Percentiles rank a stretch among this genome's conserved stretches.
Evolutionary conservation across 768 basidiomycete genomes (phyloP).

Genomic region (Galerina marginata): DNA sequence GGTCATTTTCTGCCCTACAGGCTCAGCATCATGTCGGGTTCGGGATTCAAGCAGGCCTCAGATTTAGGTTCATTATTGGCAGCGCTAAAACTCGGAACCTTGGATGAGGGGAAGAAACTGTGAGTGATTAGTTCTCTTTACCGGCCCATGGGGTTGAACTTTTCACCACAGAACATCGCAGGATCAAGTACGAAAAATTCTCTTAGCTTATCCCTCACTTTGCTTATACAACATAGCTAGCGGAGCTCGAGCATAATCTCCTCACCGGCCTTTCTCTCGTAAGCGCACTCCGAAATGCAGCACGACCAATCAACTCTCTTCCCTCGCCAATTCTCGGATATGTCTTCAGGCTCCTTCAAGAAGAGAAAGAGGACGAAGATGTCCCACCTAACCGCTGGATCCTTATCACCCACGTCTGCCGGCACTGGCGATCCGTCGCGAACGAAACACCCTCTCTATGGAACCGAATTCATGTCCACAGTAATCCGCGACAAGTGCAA

Average conservation of each 20-base stretch:
- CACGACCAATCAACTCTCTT: not conserved
- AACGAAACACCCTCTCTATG: not conserved
- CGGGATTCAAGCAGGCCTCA: too few relatives aligned
- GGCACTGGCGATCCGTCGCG: slow-evolving; percentile 1
- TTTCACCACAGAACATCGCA: too few relatives aligned
- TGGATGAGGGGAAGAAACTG: too few relatives aligned
- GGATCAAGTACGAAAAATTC: not conserved
- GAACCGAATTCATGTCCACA: not conserved
- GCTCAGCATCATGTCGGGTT: too few relatives aligned
- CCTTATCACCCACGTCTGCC: not conserved
- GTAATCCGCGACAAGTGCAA: not conserved
- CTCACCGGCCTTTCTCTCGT: not conserved
- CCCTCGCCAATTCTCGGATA: not conserved
- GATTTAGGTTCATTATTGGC: too few relatives aligned
- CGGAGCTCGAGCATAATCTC: not conserved
- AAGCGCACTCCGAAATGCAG: not conserved
- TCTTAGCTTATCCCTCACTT: too few relatives aligned
- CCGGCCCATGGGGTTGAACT: too few relatives aligned
- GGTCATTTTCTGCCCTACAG: too few relatives aligned
- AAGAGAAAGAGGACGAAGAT: not conserved
- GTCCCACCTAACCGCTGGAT: not conserved
- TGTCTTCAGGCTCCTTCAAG: not conserved
- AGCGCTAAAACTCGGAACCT: too few relatives aligned
- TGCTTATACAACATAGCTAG: not conserved
- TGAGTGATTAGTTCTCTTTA: too few relatives aligned